Percentiles rank a stretch among this genome's conserved stretches.
Evolutionary conservation across 768 basidiomycete genomes (phyloP).

Genomic region (Suillus occidentalis): DNA sequence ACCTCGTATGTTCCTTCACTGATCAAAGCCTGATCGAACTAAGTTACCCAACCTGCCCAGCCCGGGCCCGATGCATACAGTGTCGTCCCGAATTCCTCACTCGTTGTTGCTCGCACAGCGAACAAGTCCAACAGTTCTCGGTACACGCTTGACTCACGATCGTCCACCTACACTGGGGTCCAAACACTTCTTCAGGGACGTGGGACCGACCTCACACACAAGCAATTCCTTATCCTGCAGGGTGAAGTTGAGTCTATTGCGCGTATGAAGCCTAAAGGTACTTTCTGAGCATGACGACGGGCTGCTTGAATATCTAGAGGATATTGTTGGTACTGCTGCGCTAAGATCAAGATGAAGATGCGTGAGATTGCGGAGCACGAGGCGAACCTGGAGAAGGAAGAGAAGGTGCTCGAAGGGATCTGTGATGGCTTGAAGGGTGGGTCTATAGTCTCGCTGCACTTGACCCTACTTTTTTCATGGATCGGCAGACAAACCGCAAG

Average conservation of each 20-base stretch:
- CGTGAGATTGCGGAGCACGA: conserved; percentile 71
- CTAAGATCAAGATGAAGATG: conserved; percentile 71
- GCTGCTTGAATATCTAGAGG: no score
- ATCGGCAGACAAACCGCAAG: conserved; percentile 84
- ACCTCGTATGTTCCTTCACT: conserved; percentile 59
- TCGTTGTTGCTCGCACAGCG: conserved; percentile 85
- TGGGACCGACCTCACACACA: no score
- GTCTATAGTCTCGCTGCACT: conserved; percentile 5
- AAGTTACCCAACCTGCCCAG: conserved; percentile 41
- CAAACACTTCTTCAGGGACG: no score
- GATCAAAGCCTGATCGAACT: neutral
- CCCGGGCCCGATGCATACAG: conserved; percentile 87
- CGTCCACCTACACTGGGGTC: no score
- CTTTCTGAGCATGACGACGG: no score
- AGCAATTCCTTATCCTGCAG: no score
- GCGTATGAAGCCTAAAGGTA: no score
- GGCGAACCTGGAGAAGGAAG: conserved; percentile 67
- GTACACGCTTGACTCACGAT: no score
- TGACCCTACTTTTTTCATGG: neutral
- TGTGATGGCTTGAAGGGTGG: conserved; percentile 83
- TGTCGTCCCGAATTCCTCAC: conserved; percentile 76
- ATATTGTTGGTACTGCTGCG: no score
- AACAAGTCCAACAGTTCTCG: no score
- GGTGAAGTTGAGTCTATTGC: no score
- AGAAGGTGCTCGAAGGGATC: conserved; percentile 74